Percentiles rank a stretch among this genome's conserved stretches.
Evolutionary conservation across 768 basidiomycete species (phyloP).

Genomic region (Phaeotremella fagi): DNA sequence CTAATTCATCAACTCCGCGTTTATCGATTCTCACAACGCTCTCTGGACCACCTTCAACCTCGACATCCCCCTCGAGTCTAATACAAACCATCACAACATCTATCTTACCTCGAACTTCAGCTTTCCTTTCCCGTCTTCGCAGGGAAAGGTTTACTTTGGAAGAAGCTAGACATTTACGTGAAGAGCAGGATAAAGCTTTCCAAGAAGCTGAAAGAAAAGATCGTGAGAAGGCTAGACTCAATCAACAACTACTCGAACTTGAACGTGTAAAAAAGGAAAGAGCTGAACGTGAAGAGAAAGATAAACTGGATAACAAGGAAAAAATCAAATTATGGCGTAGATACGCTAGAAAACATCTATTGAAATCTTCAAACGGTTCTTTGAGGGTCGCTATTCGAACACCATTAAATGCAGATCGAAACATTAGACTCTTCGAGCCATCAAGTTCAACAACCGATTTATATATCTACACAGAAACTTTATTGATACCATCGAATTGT

Average conservation of each 20-base stretch:
- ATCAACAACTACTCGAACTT: conserved; percentile 54
- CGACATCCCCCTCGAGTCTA: conserved; percentile 64
- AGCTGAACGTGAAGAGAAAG: conserved; percentile 31
- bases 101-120: conserved; percentile 72
- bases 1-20: conserved; percentile 42
- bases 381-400: conserved; percentile 45
- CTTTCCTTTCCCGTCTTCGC: conserved; percentile 66
- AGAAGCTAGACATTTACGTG: conserved; percentile 61
- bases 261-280: conserved; percentile 23
- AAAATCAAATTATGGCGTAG: conserved; percentile 54
- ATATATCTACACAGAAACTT: conserved; percentile 44
- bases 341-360: conserved; percentile 57
- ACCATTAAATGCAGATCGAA: conserved; percentile 29
- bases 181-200: conserved; percentile 71
- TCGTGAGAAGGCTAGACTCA: conserved; percentile 59
- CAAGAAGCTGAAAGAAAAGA: conserved; percentile 63
- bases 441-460: conserved; percentile 19
- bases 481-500: conserved; percentile 27
- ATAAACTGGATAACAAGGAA: conserved; percentile 38
- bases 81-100: conserved; percentile 63
- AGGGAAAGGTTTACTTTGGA: conserved; percentile 49
- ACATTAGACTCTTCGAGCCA: conserved; percentile 30
- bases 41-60: conserved; percentile 60
- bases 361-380: conserved; percentile 34
- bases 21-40: conserved; percentile 83